Evolutionary conservation across 371 early-diverging fungal species (phyloP), one percentile per base, ranked within the genome.

Genomic region (Globomyces sp.): DNA sequence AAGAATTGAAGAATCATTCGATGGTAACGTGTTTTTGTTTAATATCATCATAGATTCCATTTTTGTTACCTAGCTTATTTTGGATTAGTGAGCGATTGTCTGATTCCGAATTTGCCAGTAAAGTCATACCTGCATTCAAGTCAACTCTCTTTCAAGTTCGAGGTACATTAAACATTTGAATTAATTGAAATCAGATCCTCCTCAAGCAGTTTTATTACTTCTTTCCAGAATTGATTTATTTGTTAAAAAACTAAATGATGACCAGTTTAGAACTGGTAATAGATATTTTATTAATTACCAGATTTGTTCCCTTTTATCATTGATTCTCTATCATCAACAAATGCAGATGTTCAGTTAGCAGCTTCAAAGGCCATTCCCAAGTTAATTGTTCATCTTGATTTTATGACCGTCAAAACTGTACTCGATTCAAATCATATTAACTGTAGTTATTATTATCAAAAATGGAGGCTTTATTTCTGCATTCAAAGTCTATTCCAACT

Each of bases 31-130:
- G 58, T 3, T 1, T 41, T n/a, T 41, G 3, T 3, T 41, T 10
- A 24, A 4, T 3, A 61, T 46, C 55, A 3, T 36, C 55, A 55
- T 39, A 39, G 40, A 60, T 60, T 24, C 50, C 50, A 8, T 66
- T 66, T 60, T 40, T 66, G 6, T 43, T 66, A 10, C 66, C 66
- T 2, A 43, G 47, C 51, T 24, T 62, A 5, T 37, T 67, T 4
- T 67, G 57, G 43, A 55, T 55, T 40, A 40, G 40, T 9, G 55
- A 55, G 13, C 36, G 40, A 39, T 39, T 40, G 5, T 39, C 36
- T 2, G 55, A 55, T 6, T 9, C 5, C 4, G 55, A 55, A 4
- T 55, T 55, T n/a, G 40, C 36, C 36, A 13, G 40, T 8, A 36
- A 55, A 39, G 40, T 55, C 8, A 8, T 55, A n/a, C 55, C 55